phyloP scores from a whole-genome alignment of 1,284 basidiomycete genomes.

The Rhodotorula mucilaginosa region DNA sequence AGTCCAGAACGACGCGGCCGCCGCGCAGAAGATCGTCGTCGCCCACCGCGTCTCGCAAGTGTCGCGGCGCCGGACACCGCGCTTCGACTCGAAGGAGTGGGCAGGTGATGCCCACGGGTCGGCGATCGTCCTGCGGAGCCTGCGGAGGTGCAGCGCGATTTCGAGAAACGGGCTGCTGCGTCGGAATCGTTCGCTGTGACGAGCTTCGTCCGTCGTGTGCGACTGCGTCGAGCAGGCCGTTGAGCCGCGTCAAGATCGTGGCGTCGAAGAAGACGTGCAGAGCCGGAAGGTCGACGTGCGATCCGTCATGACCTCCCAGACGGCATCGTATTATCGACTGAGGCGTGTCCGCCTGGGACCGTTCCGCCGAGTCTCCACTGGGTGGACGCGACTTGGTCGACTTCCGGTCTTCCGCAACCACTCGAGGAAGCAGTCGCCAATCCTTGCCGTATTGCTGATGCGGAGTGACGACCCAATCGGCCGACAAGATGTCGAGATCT shows the following conservation, averaged over 20 bases:
- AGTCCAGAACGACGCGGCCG: slow-evolving; percentile 50
- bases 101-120: background rate
- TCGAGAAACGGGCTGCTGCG: too few species aligned
- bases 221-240: slow-evolving; percentile 50
- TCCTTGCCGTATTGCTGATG: slow-evolving; percentile 38
- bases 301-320: background rate
- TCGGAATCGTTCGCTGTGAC: background rate
- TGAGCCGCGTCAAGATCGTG: slow-evolving; percentile 46
- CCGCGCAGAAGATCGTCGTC: slow-evolving; percentile 41
- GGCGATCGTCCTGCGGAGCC: background rate
- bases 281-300: slow-evolving; percentile 55
- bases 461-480: background rate
- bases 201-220: background rate
- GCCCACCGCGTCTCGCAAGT: background rate
- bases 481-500: background rate
- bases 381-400: too few species aligned
- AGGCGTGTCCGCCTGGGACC: background rate
- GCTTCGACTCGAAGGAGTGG: slow-evolving; percentile 48
- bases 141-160: too few species aligned
- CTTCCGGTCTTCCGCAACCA: background rate
- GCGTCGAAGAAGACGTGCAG: slow-evolving; percentile 73
- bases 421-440: background rate
- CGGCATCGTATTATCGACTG: background rate
- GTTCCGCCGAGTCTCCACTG: too few species aligned
- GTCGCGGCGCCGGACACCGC: slow-evolving; percentile 48